Base-by-base conservation (phyloP, 176 grass and related monocot species). In the Alloteropsis semialata region DNA sequence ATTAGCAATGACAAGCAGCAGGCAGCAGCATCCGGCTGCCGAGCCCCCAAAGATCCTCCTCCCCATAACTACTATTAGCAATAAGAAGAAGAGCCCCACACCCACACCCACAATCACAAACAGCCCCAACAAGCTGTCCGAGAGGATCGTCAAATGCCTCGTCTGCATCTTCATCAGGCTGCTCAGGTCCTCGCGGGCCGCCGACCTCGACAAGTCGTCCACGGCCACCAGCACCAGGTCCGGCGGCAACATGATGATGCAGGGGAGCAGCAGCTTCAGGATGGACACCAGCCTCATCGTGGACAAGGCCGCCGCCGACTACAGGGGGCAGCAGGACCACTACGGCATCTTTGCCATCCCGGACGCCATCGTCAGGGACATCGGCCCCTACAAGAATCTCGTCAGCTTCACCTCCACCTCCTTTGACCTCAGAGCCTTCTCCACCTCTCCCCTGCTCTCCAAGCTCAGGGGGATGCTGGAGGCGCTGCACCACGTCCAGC, bases 331-430 rank as follows among this genome's bases (percentile, higher is more conserved):
- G 85, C 92, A 91, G 68, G 92, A 98, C 69, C 96, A 94, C 67
- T 98, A 94, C 49, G 89, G 82, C 36, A 84, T 99, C 61, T 96
- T 99, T 3, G 28, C 44, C 43, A 45, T 93, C 63, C 91, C 74
- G 25, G 96, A 88, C 69, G 91, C 96, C 10, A 54, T 96, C 55
- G 76, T 88, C 17, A 93, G 93, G 39, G 93, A 99, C 85, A 77
- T 93, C n/a, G 92, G 96, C 0, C 89, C 96, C 21, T 98, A 98
- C 87, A 98, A 95, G 76, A 98, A 95, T 29, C 96, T 93, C 69
- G 89, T 98, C 46, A 98, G 82, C 72, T 98, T 98, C 76, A 84
- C 87, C 84, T 78, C 84, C 22, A 77, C 29, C 63, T 88, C 96
- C 2, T 72, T 93, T 4, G 96, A 98, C 58, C 65, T 74, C 5